These are phyloP conservation scores for Omphalotus guepiniiformis DNA, from an alignment of 768 basidiomycete species.

Conservation along the genomic window DNA sequence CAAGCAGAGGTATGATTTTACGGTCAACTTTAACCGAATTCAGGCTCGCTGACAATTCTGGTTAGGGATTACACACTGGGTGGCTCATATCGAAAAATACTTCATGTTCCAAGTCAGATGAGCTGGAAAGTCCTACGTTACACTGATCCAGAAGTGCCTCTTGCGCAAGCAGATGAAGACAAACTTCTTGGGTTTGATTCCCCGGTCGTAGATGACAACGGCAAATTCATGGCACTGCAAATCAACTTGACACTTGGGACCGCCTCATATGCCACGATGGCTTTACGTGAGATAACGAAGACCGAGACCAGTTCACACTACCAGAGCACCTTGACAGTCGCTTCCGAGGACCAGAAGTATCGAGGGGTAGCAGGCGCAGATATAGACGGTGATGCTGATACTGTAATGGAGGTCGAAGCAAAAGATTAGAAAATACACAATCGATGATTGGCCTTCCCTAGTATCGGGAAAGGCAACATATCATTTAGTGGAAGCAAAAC, in stretches of 20 bases:
- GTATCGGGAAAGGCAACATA: too few relatives aligned
- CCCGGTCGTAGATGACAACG: conserved; percentile 61
- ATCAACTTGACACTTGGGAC: conserved; percentile 83
- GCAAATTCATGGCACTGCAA: conserved; percentile 86
- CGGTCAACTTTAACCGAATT: conserved; percentile 3
- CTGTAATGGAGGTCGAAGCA: conserved; percentile 16
- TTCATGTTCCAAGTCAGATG: conserved; percentile 79
- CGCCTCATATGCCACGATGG: conserved; percentile 98
- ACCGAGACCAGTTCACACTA: conserved; percentile 92
- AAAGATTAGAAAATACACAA: conserved; percentile 13
- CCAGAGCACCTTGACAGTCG: conserved; percentile 74
- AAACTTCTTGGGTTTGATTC: conserved; percentile 76
- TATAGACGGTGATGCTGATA: conserved; percentile 27
- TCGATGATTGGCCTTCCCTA: too few relatives aligned
- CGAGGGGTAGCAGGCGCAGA: conserved; percentile 42
- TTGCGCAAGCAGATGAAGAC: conserved; percentile 96
- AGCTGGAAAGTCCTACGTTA: conserved; percentile 83
- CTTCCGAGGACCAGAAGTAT: conserved; percentile 81
- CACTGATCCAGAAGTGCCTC: conserved; percentile 87
- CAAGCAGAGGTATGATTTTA: conserved; percentile 71
- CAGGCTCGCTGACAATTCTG: conserved; percentile 6
- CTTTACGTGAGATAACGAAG: conserved; percentile 90
- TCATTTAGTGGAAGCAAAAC: too few relatives aligned
- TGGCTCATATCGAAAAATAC: conserved; percentile 90
- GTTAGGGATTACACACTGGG: conserved; percentile 85